Percentiles rank a stretch among this genome's conserved stretches.
Evolutionary conservation across 2,329 filamentous ascomycete species (phyloP).

Genomic region (Biscogniauxia mediterranea): DNA sequence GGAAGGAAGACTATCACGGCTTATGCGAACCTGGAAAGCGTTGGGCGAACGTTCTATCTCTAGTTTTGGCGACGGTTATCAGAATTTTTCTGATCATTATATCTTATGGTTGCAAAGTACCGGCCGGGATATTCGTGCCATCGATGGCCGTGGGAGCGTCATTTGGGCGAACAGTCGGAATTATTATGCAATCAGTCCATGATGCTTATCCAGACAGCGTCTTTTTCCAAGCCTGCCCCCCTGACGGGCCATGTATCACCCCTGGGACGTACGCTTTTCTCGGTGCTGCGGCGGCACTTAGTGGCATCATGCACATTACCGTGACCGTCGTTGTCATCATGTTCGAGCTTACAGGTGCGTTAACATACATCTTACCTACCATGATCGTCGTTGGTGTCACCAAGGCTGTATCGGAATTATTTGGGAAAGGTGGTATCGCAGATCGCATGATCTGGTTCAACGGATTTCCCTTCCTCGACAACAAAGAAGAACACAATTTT

Average conservation of each 20-base stretch:
- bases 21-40: constrained; percentile 80
- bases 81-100: constrained; percentile 86
- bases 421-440: constrained; percentile 94
- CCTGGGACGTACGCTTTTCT: constrained; percentile 96
- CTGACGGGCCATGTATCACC: constrained; percentile 93
- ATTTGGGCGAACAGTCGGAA: constrained; percentile 91
- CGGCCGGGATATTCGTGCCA: constrained; percentile 95
- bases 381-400: constrained; percentile 99
- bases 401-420: constrained; percentile 86
- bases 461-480: constrained; percentile 94
- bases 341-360: constrained; percentile 96
- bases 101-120: constrained; percentile 96
- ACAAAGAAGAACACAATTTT: constrained; percentile 96
- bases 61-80: constrained; percentile 76
- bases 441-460: constrained; percentile 99
- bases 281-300: constrained; percentile 85
- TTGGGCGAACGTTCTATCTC: constrained; percentile 73
- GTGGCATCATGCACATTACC: constrained; percentile 97
- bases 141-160: constrained; percentile 97
- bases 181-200: constrained; percentile 85
- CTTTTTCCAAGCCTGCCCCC: constrained; percentile 86
- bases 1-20: constrained; percentile 81
- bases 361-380: constrained; percentile 94
- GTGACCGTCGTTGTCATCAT: constrained; percentile 98
- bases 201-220: constrained; percentile 77